These are phyloP conservation scores for Spinellus fusiger DNA, from an alignment of 192 early-diverging fungal genomes.

Conservation along the genomic window DNA sequence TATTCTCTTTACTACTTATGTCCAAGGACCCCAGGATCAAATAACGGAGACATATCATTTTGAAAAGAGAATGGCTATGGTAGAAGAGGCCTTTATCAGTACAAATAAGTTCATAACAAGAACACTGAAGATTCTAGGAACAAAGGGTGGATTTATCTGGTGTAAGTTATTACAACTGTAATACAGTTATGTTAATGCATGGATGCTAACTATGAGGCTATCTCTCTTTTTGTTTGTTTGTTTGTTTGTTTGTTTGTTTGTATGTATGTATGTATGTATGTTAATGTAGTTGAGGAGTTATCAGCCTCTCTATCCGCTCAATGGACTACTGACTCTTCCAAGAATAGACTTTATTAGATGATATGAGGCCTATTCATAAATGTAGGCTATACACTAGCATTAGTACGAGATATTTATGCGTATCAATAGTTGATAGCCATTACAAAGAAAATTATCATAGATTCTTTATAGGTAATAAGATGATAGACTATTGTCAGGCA, in stretches of 20 bases:
- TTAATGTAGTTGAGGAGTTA: too few relatives aligned
- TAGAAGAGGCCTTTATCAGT: slow-evolving; percentile 19
- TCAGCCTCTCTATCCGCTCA: too few relatives aligned
- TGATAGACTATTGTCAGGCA: background rate
- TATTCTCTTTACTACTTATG: slow-evolving; percentile 1
- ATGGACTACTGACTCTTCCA: too few relatives aligned
- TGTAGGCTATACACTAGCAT: too few relatives aligned
- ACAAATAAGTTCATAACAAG: slow-evolving; percentile 22
- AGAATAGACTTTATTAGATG: too few relatives aligned
- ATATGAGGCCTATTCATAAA: too few relatives aligned
- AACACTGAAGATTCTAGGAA: slow-evolving; percentile 33
- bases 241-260: background rate
- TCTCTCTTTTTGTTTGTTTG: too few relatives aligned
- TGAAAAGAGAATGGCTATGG: background rate
- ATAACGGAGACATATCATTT: background rate
- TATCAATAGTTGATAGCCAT: background rate
- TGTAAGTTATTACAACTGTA: slow-evolving; percentile 33
- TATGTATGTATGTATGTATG: background rate
- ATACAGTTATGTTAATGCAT: too few relatives aligned
- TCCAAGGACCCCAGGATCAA: background rate
- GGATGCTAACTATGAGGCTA: too few relatives aligned
- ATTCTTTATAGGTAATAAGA: background rate
- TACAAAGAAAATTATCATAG: background rate
- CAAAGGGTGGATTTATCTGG: slow-evolving; percentile 12
- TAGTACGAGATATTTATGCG: too few relatives aligned